Base-by-base conservation (phyloP, 306 rosid genomes). In the Cajanus cajan region DNA sequence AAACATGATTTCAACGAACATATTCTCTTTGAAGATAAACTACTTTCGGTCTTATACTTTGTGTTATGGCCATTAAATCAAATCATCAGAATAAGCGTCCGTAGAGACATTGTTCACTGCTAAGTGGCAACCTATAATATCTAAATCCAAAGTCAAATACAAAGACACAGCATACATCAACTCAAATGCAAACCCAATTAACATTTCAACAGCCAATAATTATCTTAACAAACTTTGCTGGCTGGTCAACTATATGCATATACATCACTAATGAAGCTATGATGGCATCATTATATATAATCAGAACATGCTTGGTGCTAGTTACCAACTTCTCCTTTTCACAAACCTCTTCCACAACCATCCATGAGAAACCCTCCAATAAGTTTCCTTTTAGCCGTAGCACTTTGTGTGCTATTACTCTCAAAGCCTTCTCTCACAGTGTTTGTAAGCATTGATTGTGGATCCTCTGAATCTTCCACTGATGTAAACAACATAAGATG, bases 381-480 rank as follows among this genome's bases (percentile, higher is more conserved):
- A 28, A 68, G 4, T 67, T 34, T 74, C 68, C 33, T 31, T 36
- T 11, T 79, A 50, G 19, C 39, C 68, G 6, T 51, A 59, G 40
- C 78, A 68, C 77, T 84, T 33, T 79, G 13, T 3, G 33, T 84
- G 69, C 59, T 79, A 62, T 19, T 63, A 33, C 51, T 74, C 55
- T 40, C 84, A 68, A 68, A 61, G 3, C 78, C 84, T 18, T 79
- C 82, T 2, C 59, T 71, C 65, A 45, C 81, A 79, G 83, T 73
- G 6, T 83, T 86, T 79, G 73, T 79, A 36, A 86, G 89, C 70
- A 86, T 86, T 19, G 76, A 86, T 57, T 86, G 88, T 43, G 85
- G 89, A 41, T 82, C 83, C 19, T 86, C 82, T 4, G 55, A 75
- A 8, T 76, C 86, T 0, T 47, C 57, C 73, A 84, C 62, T 0